Evolutionary conservation across 495 filamentous ascomycete genomes (phyloP), one percentile per base, ranked within the genome.

Genomic region (Physcia stellaris): DNA sequence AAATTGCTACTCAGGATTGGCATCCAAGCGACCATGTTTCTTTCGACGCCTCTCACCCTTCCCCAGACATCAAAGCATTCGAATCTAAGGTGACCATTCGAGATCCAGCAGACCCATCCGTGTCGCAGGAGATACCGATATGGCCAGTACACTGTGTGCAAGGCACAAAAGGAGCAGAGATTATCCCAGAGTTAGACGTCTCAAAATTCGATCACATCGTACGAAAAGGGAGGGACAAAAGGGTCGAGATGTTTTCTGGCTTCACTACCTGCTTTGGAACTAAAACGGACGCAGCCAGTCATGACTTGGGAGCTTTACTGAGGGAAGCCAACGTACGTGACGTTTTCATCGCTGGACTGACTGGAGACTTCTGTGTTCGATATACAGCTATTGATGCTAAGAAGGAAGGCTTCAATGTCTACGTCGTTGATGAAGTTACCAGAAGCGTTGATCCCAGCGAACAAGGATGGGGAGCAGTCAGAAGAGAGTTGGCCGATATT

Each of bases 111-210:
- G 77, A 85, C 55, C 50, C 68, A 13, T 35, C 57, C 0, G 78
- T 87, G 50, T 70, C 59, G 13, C 76, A 81, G 55, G 56, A 61
- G 23, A 83, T 80, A 41, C 67, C 67, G 2, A 69, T 96, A 5
- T 98, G 90, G 90, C 90, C 90, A 0, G 69, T 71, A 4, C 90
- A 98, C 62, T 96, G 90, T 59, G 67, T 95, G 6, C 76, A 81
- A 47, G 64, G 63, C 22, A 87, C 78, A 0, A 56, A 62, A 4
- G 90, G 90, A 18, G 79, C 83, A 2, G 70, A 73, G 33, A 64
- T 96, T 23, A 66, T 90, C 13, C 70, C 77, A 0, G 87, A 90
- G 57, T 66, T 96, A 15, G 66, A 85, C 43, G 37, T 51, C 12
- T 49, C 51, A 13, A 67, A 63, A 27, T 43, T 92, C 36, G 69